A percentile compares a stretch with the other conserved stretches of the same genome.
Evolutionary conservation across 2,329 filamentous ascomycete species (phyloP).

Genomic region (Exserohilum rostratum): DNA sequence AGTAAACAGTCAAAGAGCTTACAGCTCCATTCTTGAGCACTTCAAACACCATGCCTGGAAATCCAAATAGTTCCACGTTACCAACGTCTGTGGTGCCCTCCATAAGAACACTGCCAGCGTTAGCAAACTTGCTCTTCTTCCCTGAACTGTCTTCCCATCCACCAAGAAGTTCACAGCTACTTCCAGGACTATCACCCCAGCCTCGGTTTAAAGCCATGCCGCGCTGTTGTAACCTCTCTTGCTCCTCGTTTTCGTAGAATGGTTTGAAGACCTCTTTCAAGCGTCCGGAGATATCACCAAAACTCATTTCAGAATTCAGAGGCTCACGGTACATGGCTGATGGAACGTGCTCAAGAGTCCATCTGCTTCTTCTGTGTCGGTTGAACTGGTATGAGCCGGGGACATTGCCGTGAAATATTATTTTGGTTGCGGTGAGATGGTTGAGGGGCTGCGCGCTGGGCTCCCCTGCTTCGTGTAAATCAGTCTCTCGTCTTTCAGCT

Average conservation of each 20-base stretch:
- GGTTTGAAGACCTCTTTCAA: slow-evolving; percentile 74
- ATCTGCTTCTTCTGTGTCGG: slow-evolving; percentile 85
- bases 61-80: slow-evolving; percentile 87
- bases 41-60: slow-evolving; percentile 93
- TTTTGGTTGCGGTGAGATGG: slow-evolving; percentile 82
- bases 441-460: slow-evolving; percentile 53
- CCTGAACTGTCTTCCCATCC: slow-evolving; percentile 72
- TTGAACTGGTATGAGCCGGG: slow-evolving; percentile 98
- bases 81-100: slow-evolving; percentile 60
- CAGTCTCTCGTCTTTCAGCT: slow-evolving; percentile 59
- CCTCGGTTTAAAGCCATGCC: slow-evolving; percentile 88
- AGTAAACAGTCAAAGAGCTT: slow-evolving; percentile 89
- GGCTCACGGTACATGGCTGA: slow-evolving; percentile 51
- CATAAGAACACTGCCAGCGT: slow-evolving; percentile 47
- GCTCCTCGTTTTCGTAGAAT: slow-evolving; percentile 63
- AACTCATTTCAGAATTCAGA: slow-evolving; percentile 73
- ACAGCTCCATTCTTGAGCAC: slow-evolving; percentile 91
- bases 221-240: slow-evolving; percentile 60
- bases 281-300: slow-evolving; percentile 65
- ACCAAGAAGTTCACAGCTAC: slow-evolving; percentile 71
- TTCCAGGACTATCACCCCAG: slow-evolving; percentile 89
- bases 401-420: slow-evolving; percentile 93
- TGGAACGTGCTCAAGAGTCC: slow-evolving; percentile 68
- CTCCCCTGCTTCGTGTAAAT: slow-evolving; percentile 32
- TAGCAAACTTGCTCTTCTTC: slow-evolving; percentile 43